Conservation (phyloP, 1,284 basidiomycete species). For the Ceratobasidium sp. region DNA sequence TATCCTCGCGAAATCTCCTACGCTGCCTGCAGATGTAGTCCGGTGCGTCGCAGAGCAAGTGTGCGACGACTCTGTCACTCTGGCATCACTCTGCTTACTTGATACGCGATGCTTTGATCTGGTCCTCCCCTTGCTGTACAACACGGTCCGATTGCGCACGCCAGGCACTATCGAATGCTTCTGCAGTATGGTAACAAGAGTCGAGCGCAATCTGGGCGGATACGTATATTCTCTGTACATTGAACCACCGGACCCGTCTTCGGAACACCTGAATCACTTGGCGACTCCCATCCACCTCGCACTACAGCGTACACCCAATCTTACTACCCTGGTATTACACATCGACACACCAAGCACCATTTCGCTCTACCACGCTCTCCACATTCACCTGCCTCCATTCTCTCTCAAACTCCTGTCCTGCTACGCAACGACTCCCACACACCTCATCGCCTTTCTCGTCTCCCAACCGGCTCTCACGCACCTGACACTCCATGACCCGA, state of each 20-base stretch:
- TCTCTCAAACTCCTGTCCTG: not conserved
- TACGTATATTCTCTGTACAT: not conserved
- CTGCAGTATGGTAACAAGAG: not conserved
- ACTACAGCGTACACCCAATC: not conserved
- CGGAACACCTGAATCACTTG: not conserved
- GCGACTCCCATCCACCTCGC: not conserved
- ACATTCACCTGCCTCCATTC: not conserved
- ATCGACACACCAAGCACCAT: slow-evolving; percentile 11
- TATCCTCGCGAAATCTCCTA: not conserved
- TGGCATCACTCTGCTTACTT: slow-evolving; percentile 16
- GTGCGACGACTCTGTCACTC: not conserved
- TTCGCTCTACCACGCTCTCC: not conserved
- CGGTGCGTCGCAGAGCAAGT: slow-evolving; percentile 27
- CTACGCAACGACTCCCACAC: not conserved
- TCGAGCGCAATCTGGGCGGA: not conserved
- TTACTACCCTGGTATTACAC: not conserved
- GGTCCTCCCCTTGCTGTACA: slow-evolving; percentile 12
- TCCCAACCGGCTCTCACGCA: slow-evolving; percentile 1
- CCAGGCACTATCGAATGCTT: not conserved
- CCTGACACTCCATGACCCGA: slow-evolving; percentile 6
- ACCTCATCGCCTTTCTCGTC: slow-evolving; percentile 2
- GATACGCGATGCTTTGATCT: slow-evolving; percentile 13
- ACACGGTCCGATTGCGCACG: not conserved
- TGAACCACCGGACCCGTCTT: not conserved
- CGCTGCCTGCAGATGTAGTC: slow-evolving; percentile 21